Conservation (phyloP, 2,329 filamentous ascomycete species). For the Fusarium burgessii region DNA sequence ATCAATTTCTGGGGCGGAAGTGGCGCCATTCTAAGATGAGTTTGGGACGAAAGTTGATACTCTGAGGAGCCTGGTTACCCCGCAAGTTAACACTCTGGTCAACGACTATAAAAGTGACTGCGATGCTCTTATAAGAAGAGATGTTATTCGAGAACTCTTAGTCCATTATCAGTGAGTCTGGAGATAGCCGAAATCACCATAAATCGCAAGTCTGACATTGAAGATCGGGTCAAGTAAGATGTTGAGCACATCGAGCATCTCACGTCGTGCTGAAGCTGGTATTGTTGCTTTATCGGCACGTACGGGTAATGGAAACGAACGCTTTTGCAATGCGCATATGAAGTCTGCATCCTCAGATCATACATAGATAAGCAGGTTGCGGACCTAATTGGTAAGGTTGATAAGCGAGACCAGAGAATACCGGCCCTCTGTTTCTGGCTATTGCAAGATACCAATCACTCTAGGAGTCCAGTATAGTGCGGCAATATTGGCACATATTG, state of each 20-base stretch:
- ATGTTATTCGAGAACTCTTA: background rate
- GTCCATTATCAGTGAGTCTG: background rate
- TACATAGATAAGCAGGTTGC: too few relatives aligned
- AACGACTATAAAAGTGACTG: constrained; percentile 15
- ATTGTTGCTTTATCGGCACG: too few relatives aligned
- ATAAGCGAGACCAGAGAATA: too few relatives aligned
- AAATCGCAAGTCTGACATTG: constrained; percentile 31
- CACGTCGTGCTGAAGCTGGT: background rate
- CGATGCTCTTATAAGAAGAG: background rate
- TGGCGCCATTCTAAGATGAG: constrained; percentile 3
- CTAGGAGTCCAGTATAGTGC: too few relatives aligned
- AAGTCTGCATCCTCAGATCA: too few relatives aligned
- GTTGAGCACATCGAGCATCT: constrained; percentile 38
- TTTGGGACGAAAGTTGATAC: background rate
- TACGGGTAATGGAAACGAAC: too few relatives aligned
- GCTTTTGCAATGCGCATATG: too few relatives aligned
- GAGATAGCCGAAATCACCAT: background rate
- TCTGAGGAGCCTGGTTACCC: constrained; percentile 8
- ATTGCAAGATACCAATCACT: too few relatives aligned
- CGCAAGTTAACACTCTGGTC: constrained; percentile 5
- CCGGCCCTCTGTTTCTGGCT: too few relatives aligned
- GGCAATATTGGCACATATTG: too few relatives aligned
- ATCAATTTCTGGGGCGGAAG: background rate
- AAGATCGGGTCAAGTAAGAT: constrained; percentile 33
- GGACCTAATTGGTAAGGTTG: too few relatives aligned